phyloP scores from a whole-genome alignment of 192 early-diverging fungal genomes.

The Chytriomyces hyalinus region DNA sequence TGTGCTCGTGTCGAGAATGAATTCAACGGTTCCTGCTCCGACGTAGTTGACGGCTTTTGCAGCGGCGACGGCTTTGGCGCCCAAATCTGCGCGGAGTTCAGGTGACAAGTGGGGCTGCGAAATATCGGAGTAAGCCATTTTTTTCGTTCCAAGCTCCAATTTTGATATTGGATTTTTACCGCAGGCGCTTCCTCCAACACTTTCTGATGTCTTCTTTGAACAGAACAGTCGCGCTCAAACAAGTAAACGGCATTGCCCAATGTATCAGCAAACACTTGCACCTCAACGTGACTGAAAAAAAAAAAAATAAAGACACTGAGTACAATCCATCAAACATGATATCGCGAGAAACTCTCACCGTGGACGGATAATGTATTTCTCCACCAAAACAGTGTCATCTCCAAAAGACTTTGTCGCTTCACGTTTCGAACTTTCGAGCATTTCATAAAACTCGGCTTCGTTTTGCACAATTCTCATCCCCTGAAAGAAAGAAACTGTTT shows the following conservation, averaged over 20 bases:
- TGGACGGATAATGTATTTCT: slow-evolving; percentile 86
- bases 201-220: slow-evolving; percentile 96
- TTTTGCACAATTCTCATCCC: slow-evolving; percentile 92
- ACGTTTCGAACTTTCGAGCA: slow-evolving; percentile 81
- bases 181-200: slow-evolving; percentile 96
- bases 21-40: slow-evolving; percentile 96
- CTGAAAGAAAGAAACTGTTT: slow-evolving; percentile 12
- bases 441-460: slow-evolving; percentile 74
- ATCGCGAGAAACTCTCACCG: slow-evolving; percentile 52
- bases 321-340: too few species aligned
- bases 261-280: slow-evolving; percentile 93
- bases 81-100: slow-evolving; percentile 74
- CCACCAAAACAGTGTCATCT: slow-evolving; percentile 86
- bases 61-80: slow-evolving; percentile 88
- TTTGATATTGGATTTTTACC: slow-evolving; percentile 36
- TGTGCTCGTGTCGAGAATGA: slow-evolving; percentile 88
- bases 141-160: not conserved
- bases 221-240: slow-evolving; percentile 95
- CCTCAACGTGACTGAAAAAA: slow-evolving; percentile 78
- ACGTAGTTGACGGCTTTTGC: slow-evolving; percentile 91
- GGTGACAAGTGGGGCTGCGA: slow-evolving; percentile 69
- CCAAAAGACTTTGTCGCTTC: slow-evolving; percentile 92
- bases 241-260: slow-evolving; percentile 88
- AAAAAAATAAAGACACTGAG: not conserved
- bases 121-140: not conserved